Percentiles rank a stretch among this genome's conserved stretches.
These are phyloP conservation scores for Escovopsis sp. DNA, from an alignment of 2,329 filamentous ascomycete genomes.

Conservation along the genomic window DNA sequence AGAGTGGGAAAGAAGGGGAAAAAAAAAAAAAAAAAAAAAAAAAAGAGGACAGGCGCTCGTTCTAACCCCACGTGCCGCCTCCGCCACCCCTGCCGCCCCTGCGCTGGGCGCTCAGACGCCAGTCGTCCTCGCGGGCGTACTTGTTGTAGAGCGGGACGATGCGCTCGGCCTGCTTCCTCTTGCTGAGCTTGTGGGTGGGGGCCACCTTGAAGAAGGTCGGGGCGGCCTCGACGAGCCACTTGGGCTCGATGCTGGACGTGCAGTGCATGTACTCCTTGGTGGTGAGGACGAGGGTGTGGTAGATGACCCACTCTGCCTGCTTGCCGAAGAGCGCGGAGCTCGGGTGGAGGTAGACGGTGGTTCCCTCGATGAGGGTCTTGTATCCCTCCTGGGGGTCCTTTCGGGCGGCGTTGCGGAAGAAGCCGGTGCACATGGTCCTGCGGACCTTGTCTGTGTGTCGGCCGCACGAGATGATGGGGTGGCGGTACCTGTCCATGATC, in stretches of 20 bases:
- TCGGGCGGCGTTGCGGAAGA: conserved; percentile 87
- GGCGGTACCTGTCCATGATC: conserved; percentile 87
- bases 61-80: conserved; percentile 74
- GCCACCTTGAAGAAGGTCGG: conserved; percentile 98
- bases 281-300: conserved; percentile 79
- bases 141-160: conserved; percentile 94
- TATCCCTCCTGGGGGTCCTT: conserved; percentile 96
- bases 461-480: conserved; percentile 70
- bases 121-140: conserved; percentile 85
- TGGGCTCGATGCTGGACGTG: conserved; percentile 85
- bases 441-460: conserved; percentile 77
- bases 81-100: conserved; percentile 73
- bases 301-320: conserved; percentile 91
- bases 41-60: too few relatives aligned
- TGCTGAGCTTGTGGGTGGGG: conserved; percentile 70
- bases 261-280: conserved; percentile 98
- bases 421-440: conserved; percentile 78
- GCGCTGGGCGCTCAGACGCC: conserved; percentile 79
- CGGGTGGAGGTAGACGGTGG: conserved; percentile 88
- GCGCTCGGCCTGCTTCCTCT: conserved; percentile 83
- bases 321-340: conserved; percentile 88
- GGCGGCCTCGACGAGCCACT: conserved; percentile 88
- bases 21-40: too few relatives aligned
- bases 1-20: too few relatives aligned
- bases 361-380: conserved; percentile 92